Evolutionary conservation across 1,139 yeast genomes (phyloP).

Genomic region (Yamadazyma aaseri): DNA sequence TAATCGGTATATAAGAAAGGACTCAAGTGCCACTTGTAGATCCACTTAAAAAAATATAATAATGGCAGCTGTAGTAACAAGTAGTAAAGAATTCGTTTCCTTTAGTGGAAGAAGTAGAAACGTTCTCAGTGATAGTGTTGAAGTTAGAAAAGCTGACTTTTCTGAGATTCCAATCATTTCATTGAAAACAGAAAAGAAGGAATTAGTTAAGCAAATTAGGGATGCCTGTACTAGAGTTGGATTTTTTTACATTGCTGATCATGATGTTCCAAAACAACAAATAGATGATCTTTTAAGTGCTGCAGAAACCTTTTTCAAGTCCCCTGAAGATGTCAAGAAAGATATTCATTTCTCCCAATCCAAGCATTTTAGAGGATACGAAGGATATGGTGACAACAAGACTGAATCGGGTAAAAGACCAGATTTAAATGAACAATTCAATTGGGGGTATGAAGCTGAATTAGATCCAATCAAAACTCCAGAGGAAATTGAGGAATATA

Average conservation of each 20-base stretch:
- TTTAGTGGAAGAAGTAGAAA: constrained; percentile 13
- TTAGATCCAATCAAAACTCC: constrained; percentile 13
- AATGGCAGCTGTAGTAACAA: constrained; percentile 1
- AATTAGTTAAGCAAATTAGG: constrained; percentile 10
- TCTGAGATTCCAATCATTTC: constrained; percentile 16
- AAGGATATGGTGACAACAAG: constrained; percentile 16
- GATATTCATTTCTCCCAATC: constrained; percentile 16
- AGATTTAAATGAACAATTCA: constrained; percentile 17
- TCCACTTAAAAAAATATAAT: no score
- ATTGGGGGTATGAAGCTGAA: constrained; percentile 17
- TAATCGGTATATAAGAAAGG: no score
- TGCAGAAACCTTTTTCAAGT: constrained; percentile 13
- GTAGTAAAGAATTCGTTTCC: constrained; percentile 10
- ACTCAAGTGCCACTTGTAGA: no score
- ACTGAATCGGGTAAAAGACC: constrained; percentile 15
- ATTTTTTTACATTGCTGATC: constrained; percentile 15
- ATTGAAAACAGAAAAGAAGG: constrained; percentile 7
- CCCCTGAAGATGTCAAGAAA: constrained; percentile 11
- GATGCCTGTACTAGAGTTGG: constrained; percentile 17
- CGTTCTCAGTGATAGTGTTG: constrained; percentile 9
- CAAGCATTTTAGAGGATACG: constrained; percentile 16
- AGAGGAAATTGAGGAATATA: constrained; percentile 12
- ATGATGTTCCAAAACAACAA: constrained; percentile 11
- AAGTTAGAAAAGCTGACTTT: constrained; percentile 14
- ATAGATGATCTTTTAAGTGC: constrained; percentile 9